Evolutionary conservation across 2,329 filamentous ascomycete species (phyloP).

Genomic region (Harringtonia aguacate): DNA sequence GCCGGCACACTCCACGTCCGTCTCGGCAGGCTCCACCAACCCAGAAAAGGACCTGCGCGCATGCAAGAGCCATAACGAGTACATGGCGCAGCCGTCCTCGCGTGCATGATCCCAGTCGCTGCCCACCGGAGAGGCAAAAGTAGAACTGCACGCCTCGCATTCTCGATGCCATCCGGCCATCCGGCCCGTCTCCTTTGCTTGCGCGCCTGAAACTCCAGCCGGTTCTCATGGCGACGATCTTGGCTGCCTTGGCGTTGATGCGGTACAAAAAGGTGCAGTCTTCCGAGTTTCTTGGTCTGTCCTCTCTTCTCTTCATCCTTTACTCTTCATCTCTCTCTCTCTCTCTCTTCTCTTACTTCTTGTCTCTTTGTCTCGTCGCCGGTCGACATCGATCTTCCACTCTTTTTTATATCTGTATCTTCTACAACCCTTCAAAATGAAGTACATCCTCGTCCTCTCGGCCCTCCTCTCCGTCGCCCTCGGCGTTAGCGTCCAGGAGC

Average conservation of each 20-base stretch:
- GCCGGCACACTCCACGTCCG: no score
- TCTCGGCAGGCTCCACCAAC: no score
- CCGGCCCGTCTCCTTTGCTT: not conserved
- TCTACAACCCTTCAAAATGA: slow-evolving; percentile 31
- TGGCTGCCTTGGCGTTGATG: slow-evolving; percentile 7
- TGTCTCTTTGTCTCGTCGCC: slow-evolving; percentile 36
- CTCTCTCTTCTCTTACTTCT: slow-evolving; percentile 17
- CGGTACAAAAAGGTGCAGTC: slow-evolving; percentile 8
- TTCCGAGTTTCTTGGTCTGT: slow-evolving; percentile 6
- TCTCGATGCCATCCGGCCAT: not conserved
- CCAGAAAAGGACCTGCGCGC: no score
- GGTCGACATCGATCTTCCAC: slow-evolving; percentile 31
- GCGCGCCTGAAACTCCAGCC: slow-evolving; percentile 8
- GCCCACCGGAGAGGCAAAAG: no score
- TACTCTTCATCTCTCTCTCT: slow-evolving; percentile 8
- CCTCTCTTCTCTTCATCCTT: slow-evolving; percentile 8
- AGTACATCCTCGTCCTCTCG: slow-evolving; percentile 36
- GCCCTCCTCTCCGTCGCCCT: slow-evolving; percentile 34
- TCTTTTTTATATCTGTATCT: not conserved
- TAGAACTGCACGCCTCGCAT: no score
- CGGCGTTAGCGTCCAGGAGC: slow-evolving; percentile 12
- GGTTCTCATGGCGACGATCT: slow-evolving; percentile 7
- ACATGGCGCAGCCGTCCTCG: no score
- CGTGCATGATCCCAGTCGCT: no score
- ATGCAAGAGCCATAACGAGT: no score